Percentiles rank a stretch among this genome's conserved stretches.
These are phyloP conservation scores for Colletotrichum abscissum DNA, from an alignment of 2,329 filamentous ascomycete species.

Conservation along the genomic window DNA sequence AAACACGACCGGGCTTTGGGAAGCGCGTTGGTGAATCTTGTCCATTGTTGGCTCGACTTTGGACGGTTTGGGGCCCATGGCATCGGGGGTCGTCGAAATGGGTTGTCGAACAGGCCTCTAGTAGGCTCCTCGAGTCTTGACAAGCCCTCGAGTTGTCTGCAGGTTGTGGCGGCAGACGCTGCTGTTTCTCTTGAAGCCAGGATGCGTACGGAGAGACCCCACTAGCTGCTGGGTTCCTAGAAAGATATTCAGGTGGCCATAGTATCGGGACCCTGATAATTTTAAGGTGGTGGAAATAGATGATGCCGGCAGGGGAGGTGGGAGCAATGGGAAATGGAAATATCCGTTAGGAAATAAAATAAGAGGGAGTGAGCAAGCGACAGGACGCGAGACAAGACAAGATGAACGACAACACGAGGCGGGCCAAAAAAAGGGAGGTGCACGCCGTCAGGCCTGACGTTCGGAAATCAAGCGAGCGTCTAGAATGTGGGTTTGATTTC, in stretches of 20 bases:
- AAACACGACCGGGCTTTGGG: conserved; percentile 2
- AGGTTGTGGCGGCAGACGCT: background rate
- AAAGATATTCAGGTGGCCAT: conserved; percentile 35
- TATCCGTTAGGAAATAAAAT: conserved; percentile 1
- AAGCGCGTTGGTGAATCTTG: conserved; percentile 19
- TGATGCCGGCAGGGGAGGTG: conserved; percentile 22
- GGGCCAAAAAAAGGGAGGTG: background rate
- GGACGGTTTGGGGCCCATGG: conserved; percentile 2
- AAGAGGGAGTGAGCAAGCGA: background rate
- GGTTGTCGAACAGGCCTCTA: conserved; percentile 13
- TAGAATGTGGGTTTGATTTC: background rate
- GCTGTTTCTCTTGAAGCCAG: conserved; percentile 9
- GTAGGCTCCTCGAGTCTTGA: background rate
- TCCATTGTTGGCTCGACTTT: conserved; percentile 27
- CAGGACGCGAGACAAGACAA: conserved; percentile 23
- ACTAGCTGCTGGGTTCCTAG: conserved; percentile 28
- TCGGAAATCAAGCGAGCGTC: background rate
- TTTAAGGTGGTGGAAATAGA: conserved; percentile 32
- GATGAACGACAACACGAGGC: conserved; percentile 5
- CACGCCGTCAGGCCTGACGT: background rate
- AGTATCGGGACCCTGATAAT: conserved; percentile 35
- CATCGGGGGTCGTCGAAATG: conserved; percentile 6
- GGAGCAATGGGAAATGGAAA: conserved; percentile 23
- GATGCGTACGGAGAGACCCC: conserved; percentile 18
- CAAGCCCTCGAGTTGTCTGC: background rate